Evolutionary conservation across 2,329 filamentous ascomycete species (phyloP), one percentile per base, ranked within the genome.

Genomic region (Trichoderma endophyticum): DNA sequence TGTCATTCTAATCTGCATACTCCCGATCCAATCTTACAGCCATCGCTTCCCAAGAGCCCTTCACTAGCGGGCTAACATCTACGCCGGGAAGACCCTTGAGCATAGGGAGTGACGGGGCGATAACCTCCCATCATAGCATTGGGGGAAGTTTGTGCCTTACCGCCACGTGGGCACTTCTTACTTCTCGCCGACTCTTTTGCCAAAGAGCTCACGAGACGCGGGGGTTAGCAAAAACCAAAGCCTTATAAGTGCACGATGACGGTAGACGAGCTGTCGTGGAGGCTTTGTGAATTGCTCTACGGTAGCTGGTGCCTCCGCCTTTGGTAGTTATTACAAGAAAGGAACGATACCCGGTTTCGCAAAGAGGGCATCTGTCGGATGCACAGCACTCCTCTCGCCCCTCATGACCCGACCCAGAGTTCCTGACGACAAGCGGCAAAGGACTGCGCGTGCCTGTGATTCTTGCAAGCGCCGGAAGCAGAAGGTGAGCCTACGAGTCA

Each of bases 391-490:
- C n/a, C 36, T 51, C 26, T 59, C 15, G 71, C 54, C 62, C 75
- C 80, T 56, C 72, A 83, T 88, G 88, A 86, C 86, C 75, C 84
- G 87, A 76, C 84, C 84, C 65, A 88, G 84, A 78, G 86, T 90
- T 73, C 83, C 86, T 36, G 84, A 85, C 75, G 87, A 90, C 74
- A 88, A 90, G 79, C 85, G 89, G 74, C 87, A 89, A 80, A 86
- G 90, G 76, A 91, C 86, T 66, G 87, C 87, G 30, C 86, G 89
- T 75, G 90, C 90, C 54, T 92, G 90, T 79, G 87, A 90, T 74
- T 87, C 84, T 74, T 92, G 90, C 82, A 91, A 90, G 80, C 84
- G 86, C 73, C 86, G 89, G 73, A 92, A 92, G 79, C 89, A 91
- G 81, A 92, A 91, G 84, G 90, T 89, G 77, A 83, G 86, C 62